phyloP scores from a whole-genome alignment of 805 yeast genomes.

The Yarrowia sp. region DNA sequence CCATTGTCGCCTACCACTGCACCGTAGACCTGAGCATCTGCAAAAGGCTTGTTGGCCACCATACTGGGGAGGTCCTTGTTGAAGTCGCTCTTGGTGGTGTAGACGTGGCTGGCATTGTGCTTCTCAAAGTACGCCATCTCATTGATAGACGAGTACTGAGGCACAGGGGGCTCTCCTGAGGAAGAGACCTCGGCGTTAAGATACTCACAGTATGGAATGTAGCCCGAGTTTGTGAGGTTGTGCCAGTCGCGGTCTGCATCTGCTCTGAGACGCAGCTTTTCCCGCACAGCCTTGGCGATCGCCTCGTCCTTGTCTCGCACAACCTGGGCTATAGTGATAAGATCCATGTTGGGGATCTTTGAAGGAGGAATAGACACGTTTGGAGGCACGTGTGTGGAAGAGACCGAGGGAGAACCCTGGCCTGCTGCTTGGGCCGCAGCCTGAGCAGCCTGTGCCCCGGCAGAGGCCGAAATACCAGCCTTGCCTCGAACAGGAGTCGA shows the following conservation, averaged over 20 bases:
- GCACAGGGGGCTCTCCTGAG: conserved; percentile 55
- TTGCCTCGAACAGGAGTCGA: conserved; percentile 39
- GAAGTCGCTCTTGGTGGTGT: conserved; percentile 46
- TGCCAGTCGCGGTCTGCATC: conserved; percentile 72
- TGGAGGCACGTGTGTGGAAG: conserved; percentile 40
- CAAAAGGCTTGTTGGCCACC: conserved; percentile 26
- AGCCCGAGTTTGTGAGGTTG: conserved; percentile 86
- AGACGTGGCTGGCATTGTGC: conserved; percentile 53
- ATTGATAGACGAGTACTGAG: conserved; percentile 78
- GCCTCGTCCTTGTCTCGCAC: conserved; percentile 76
- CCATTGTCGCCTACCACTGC: conserved; percentile 37
- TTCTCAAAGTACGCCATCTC: conserved; percentile 52
- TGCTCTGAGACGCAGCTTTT: conserved; percentile 73
- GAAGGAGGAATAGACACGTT: conserved; percentile 88
- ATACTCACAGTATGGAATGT: conserved; percentile 77
- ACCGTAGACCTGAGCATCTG: conserved; percentile 39
- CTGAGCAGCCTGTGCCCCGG: conserved; percentile 41
- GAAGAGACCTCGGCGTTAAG: conserved; percentile 50
- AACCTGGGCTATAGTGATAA: conserved; percentile 80
- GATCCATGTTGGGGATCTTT: conserved; percentile 89
- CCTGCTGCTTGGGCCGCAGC: conserved; percentile 39
- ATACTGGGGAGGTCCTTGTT: conserved; percentile 40
- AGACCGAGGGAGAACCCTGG: conserved; percentile 47
- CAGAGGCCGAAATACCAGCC: conserved; percentile 47
- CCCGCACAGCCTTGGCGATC: conserved; percentile 83